Percentiles rank a stretch among this genome's conserved stretches.
Evolutionary conservation across 768 basidiomycete species (phyloP).

Genomic region (Mycena belliarum): DNA sequence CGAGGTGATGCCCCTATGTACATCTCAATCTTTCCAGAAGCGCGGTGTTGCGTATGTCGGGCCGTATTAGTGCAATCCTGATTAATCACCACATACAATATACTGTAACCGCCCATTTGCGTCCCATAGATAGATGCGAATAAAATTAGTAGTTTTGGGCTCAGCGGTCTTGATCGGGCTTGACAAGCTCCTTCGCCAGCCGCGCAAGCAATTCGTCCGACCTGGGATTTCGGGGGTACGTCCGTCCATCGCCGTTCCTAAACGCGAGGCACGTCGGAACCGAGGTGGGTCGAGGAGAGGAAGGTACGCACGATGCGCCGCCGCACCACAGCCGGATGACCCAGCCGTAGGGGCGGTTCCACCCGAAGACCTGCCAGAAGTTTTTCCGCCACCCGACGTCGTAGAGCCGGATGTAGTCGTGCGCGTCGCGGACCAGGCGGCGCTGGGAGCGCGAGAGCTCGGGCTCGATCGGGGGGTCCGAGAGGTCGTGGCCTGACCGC

Average conservation of each 20-base stretch:
- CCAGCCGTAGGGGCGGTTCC: constrained; percentile 53
- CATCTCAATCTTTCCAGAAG: too few species aligned
- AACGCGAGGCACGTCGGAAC: not conserved
- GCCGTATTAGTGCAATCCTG: too few species aligned
- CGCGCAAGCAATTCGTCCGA: constrained; percentile 67
- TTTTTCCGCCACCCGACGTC: constrained; percentile 76
- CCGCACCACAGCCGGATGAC: constrained; percentile 56
- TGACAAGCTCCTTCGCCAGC: constrained; percentile 62
- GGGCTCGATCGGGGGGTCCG: constrained; percentile 71
- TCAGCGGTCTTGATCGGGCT: constrained; percentile 48
- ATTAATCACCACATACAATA: not conserved
- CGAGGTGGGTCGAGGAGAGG: not conserved
- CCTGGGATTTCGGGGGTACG: constrained; percentile 67
- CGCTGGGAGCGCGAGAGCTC: constrained; percentile 70
- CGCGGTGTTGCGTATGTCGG: too few species aligned
- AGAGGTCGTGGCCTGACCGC: constrained; percentile 48
- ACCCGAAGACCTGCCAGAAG: constrained; percentile 69
- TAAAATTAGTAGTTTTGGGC: constrained; percentile 1
- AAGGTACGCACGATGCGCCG: constrained; percentile 57
- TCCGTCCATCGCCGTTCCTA: constrained; percentile 66
- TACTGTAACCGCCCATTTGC: not conserved
- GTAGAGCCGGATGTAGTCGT: constrained; percentile 61
- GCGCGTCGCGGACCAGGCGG: constrained; percentile 62
- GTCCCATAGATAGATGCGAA: not conserved
- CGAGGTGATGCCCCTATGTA: not conserved